Evolutionary conservation across 306 rosid species (phyloP).

Genomic region (Pyrus betulifolia): DNA sequence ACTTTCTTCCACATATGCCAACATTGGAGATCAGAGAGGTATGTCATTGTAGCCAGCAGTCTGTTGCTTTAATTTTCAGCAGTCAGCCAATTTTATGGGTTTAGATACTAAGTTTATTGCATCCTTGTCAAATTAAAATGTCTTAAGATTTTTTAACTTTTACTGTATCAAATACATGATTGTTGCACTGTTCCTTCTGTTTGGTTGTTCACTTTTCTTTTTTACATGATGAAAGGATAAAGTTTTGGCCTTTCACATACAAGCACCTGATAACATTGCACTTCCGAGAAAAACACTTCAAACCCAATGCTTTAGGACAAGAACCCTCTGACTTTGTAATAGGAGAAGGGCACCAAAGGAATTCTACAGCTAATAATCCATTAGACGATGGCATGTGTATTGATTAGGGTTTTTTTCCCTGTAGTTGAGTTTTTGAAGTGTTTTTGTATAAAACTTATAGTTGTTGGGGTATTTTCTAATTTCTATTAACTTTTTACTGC

Average conservation of each 20-base stretch:
- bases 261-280: not conserved
- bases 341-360: not conserved
- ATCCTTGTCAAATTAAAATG: not conserved
- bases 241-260: not conserved
- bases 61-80: slow-evolving; percentile 5
- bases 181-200: not conserved
- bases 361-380: not conserved
- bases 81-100: not conserved
- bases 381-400: not conserved
- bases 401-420: not conserved
- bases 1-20: slow-evolving; percentile 97
- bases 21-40: slow-evolving; percentile 96
- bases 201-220: slow-evolving; percentile 4
- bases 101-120: not conserved
- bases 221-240: slow-evolving; percentile 9
- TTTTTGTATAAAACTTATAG: not conserved
- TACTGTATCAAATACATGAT: not conserved
- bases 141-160: not conserved
- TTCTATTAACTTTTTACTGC: slow-evolving; percentile 6
- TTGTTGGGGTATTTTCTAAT: not conserved
- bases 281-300: too few species aligned
- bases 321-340: not conserved
- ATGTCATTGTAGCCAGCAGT: slow-evolving; percentile 24
- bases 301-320: not conserved
- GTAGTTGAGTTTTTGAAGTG: not conserved